Percentiles rank a stretch among this genome's conserved stretches.
Evolutionary conservation across 371 early-diverging fungal species (phyloP).

Genomic region (Apophysomyces elegans): DNA sequence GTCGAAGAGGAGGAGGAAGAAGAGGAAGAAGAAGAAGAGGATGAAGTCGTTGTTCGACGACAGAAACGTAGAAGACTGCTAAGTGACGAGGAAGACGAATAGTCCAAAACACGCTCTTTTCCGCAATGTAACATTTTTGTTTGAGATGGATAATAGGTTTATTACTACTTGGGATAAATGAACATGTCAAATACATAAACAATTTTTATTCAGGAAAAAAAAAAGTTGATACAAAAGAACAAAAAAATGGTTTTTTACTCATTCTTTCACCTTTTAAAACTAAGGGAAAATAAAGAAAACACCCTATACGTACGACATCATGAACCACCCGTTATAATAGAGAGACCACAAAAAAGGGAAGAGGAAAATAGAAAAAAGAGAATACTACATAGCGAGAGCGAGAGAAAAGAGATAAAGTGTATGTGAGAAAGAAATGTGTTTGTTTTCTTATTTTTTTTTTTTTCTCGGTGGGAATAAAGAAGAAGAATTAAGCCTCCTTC

Average conservation of each 20-base stretch:
- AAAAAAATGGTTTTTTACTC: no score
- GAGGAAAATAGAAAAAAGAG: no score
- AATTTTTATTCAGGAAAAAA: not conserved
- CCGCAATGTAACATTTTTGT: no score
- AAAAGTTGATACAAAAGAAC: no score
- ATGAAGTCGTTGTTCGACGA: slow-evolving; percentile 29
- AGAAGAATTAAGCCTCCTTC: slow-evolving; percentile 39
- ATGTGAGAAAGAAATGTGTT: not conserved
- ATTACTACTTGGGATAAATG: no score
- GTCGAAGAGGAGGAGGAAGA: slow-evolving; percentile 40
- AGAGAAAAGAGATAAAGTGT: not conserved
- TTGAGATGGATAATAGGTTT: no score
- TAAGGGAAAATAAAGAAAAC: no score
- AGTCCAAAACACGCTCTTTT: not conserved
- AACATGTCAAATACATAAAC: no score
- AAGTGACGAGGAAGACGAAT: slow-evolving; percentile 38
- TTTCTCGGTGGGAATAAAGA: not conserved
- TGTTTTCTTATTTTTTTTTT: not conserved
- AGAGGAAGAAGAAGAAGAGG: slow-evolving; percentile 43
- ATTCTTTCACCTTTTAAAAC: no score
- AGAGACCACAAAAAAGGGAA: no score
- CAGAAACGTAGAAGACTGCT: slow-evolving; percentile 32
- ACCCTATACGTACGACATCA: no score
- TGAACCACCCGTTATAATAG: no score
- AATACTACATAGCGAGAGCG: not conserved